Percentiles rank a stretch among this genome's conserved stretches.
phyloP scores from a whole-genome alignment of 1,284 basidiomycete genomes.

The Puccinia hordei region DNA sequence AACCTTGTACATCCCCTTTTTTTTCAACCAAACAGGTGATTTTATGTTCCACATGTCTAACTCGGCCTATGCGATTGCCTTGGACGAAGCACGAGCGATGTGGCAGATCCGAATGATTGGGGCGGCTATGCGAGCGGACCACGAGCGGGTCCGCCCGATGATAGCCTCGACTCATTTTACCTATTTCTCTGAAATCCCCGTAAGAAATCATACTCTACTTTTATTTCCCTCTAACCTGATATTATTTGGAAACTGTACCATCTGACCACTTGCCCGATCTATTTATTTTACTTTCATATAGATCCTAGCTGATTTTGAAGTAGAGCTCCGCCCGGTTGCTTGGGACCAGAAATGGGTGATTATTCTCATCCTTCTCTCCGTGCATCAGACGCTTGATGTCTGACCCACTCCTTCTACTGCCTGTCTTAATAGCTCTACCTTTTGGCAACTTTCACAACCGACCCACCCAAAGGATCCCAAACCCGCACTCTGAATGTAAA shows the following conservation, averaged over 20 bases:
- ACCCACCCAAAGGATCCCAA: conserved; percentile 35
- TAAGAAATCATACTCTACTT: conserved; percentile 1
- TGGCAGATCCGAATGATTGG: conserved; percentile 28
- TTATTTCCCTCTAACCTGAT: background rate
- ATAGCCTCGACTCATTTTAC: conserved; percentile 43
- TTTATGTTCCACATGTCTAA: conserved; percentile 44
- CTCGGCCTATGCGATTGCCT: conserved; percentile 42
- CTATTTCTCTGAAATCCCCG: conserved; percentile 37
- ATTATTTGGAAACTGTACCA: background rate
- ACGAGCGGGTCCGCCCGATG: conserved; percentile 18
- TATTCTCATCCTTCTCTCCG: background rate
- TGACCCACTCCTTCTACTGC: background rate
- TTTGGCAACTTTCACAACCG: conserved; percentile 40
- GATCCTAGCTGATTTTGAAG: conserved; percentile 42
- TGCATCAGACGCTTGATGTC: background rate
- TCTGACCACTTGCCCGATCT: background rate
- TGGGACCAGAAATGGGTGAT: conserved; percentile 47
- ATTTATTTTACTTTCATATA: background rate
- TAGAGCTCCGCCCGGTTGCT: conserved; percentile 36
- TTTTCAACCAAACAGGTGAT: conserved; percentile 13
- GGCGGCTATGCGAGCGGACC: conserved; percentile 23
- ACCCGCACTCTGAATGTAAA: conserved; percentile 38
- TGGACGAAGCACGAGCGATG: conserved; percentile 30
- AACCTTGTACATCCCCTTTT: background rate
- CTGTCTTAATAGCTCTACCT: conserved; percentile 31